These are phyloP conservation scores for Boletus vermiculosoides DNA, from an alignment of 768 basidiomycete species.

Conservation along the genomic window DNA sequence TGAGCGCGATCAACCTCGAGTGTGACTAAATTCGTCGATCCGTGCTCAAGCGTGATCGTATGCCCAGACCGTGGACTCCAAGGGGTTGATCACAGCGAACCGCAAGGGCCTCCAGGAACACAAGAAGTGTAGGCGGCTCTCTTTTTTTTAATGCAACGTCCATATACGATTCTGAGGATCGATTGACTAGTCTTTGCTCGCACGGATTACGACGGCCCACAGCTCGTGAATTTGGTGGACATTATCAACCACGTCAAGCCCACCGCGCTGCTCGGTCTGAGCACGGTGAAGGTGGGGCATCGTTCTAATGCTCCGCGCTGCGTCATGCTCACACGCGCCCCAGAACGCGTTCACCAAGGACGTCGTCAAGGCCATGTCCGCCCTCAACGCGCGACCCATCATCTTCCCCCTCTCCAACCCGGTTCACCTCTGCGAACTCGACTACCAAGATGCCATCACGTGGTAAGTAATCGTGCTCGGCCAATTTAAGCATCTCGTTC, in stretches of 20 bases:
- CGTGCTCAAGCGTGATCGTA: constrained; percentile 12
- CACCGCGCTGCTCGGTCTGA: constrained; percentile 74
- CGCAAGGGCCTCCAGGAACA: constrained; percentile 69
- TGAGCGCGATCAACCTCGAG: constrained; percentile 32
- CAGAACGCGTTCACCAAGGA: constrained; percentile 61
- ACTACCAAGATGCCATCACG: constrained; percentile 57
- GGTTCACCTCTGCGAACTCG: constrained; percentile 56
- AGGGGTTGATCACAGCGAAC: constrained; percentile 71
- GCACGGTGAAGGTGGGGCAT: constrained; percentile 45
- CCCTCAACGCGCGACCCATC: constrained; percentile 67
- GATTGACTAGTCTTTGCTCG: constrained; percentile 60
- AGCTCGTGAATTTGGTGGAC: constrained; percentile 57
- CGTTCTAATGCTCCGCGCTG: background rate
- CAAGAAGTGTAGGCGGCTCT: constrained; percentile 55
- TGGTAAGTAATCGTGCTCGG: constrained; percentile 37
- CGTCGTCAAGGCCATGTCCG: constrained; percentile 61
- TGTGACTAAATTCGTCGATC: background rate
- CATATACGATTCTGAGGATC: background rate
- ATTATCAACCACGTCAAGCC: constrained; percentile 73
- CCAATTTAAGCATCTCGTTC: background rate
- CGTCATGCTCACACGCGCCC: background rate
- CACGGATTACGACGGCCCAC: constrained; percentile 62
- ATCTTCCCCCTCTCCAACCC: constrained; percentile 84
- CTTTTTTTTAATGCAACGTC: background rate
- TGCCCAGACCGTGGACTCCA: constrained; percentile 68